These are phyloP conservation scores for Cyphellophora attinorum DNA, from an alignment of 2,329 filamentous ascomycete species.

Conservation along the genomic window DNA sequence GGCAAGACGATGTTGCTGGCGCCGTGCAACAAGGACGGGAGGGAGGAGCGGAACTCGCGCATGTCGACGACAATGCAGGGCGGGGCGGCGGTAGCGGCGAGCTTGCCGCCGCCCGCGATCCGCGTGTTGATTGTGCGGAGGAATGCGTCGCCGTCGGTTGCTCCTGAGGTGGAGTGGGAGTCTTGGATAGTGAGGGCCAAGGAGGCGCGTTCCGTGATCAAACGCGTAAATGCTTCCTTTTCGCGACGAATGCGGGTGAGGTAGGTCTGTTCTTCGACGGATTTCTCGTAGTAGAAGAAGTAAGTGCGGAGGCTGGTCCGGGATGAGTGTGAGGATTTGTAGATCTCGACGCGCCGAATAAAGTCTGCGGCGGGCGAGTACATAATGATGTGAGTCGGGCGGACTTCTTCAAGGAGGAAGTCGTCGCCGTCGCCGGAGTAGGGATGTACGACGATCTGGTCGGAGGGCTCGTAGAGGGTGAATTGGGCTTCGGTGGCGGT, in stretches of 20 bases:
- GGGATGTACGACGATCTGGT: slow-evolving; percentile 79
- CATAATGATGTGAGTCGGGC: slow-evolving; percentile 94
- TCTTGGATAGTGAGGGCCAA: slow-evolving; percentile 85
- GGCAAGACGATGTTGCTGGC: slow-evolving; percentile 81
- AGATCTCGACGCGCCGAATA: slow-evolving; percentile 88
- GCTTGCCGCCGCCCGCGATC: slow-evolving; percentile 82
- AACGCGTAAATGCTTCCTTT: slow-evolving; percentile 88
- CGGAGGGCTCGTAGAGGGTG: slow-evolving; percentile 81
- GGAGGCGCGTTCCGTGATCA: slow-evolving; percentile 86
- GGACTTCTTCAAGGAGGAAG: slow-evolving; percentile 87
- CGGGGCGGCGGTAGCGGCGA: slow-evolving; percentile 74
- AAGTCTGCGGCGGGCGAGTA: slow-evolving; percentile 94
- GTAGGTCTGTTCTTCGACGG: slow-evolving; percentile 91
- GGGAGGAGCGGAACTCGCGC: slow-evolving; percentile 85
- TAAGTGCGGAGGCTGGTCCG: slow-evolving; percentile 68
- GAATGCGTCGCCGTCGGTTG: slow-evolving; percentile 63
- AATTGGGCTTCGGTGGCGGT: slow-evolving; percentile 71
- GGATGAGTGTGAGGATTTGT: slow-evolving; percentile 70
- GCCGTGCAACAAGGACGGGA: slow-evolving; percentile 84
- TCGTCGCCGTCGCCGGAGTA: slow-evolving; percentile 96
- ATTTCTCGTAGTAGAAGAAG: slow-evolving; percentile 92
- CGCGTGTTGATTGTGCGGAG: slow-evolving; percentile 91
- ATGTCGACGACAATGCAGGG: slow-evolving; percentile 91
- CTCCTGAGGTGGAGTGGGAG: slow-evolving; percentile 61
- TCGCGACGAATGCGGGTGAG: slow-evolving; percentile 82